Evolutionary conservation across 2,329 filamentous ascomycete species (phyloP).

Genomic region (Nothopassalora personata): DNA sequence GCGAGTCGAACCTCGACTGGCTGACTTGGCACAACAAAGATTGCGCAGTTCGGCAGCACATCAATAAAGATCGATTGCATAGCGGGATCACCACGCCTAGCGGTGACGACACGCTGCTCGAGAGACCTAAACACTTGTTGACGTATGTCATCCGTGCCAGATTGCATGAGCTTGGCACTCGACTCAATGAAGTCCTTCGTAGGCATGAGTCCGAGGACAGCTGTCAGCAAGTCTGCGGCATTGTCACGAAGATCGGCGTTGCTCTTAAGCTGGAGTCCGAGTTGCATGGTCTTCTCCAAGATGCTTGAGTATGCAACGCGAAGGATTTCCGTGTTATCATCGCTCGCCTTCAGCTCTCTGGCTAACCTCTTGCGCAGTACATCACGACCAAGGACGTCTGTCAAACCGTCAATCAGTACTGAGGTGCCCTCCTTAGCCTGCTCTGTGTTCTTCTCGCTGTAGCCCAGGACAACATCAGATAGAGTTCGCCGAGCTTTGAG

Average conservation of each 20-base stretch:
- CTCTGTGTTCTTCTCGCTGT: slow-evolving; percentile 43
- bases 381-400: slow-evolving; percentile 29
- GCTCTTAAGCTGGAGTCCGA: slow-evolving; percentile 60
- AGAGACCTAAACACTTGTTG: slow-evolving; percentile 77
- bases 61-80: slow-evolving; percentile 62
- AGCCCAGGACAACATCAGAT: slow-evolving; percentile 65
- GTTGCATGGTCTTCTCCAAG: slow-evolving; percentile 39
- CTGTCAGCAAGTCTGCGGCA: slow-evolving; percentile 65
- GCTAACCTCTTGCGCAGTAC: slow-evolving; percentile 24
- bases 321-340: slow-evolving; percentile 18
- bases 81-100: slow-evolving; percentile 64
- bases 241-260: slow-evolving; percentile 35
- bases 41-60: slow-evolving; percentile 45
- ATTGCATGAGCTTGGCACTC: slow-evolving; percentile 73
- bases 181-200: slow-evolving; percentile 85
- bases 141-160: slow-evolving; percentile 65
- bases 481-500: slow-evolving; percentile 69
- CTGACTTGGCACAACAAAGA: slow-evolving; percentile 66
- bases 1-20: slow-evolving; percentile 76
- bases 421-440: slow-evolving; percentile 31
- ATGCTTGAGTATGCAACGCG: slow-evolving; percentile 31
- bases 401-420: slow-evolving; percentile 37
- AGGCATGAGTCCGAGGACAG: slow-evolving; percentile 77
- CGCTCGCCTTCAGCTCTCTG: slow-evolving; percentile 23
- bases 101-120: slow-evolving; percentile 70